These are phyloP conservation scores for Hymenoscyphus linearis DNA, from an alignment of 2,329 filamentous ascomycete species.

Conservation along the genomic window DNA sequence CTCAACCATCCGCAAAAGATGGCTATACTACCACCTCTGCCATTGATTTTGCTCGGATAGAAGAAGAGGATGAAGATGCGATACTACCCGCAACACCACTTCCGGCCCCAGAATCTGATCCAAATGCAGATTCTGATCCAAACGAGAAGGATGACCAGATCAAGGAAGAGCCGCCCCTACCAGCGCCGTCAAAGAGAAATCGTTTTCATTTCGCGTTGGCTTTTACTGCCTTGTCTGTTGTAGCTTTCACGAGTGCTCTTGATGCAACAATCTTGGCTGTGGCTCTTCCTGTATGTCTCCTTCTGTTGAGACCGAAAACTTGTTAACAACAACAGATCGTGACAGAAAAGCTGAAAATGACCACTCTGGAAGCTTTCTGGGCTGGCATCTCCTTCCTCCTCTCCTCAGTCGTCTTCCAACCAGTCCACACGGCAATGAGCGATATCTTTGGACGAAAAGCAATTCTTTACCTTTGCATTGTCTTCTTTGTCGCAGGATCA, in stretches of 20 bases:
- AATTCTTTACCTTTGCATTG: not conserved
- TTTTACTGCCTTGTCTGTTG: slow-evolving; percentile 1
- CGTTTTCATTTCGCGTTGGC: not conserved
- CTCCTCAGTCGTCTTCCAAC: slow-evolving; percentile 41
- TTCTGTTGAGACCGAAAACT: not conserved
- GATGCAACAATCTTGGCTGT: slow-evolving; percentile 5
- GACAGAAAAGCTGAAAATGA: slow-evolving; percentile 6
- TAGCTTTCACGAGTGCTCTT: not conserved
- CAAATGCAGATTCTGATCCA: not conserved
- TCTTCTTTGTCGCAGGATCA: slow-evolving; percentile 33
- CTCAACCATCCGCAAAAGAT: not conserved
- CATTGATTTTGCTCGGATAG: not conserved
- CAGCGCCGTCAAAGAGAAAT: not conserved
- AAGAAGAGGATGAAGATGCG: not conserved
- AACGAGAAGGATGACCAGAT: not conserved
- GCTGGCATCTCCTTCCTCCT: slow-evolving; percentile 65
- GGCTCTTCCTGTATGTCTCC: slow-evolving; percentile 1
- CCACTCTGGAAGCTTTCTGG: slow-evolving; percentile 58
- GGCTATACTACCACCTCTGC: not conserved
- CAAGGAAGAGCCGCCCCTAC: not conserved
- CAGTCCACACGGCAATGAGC: slow-evolving; percentile 34
- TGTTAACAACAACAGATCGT: slow-evolving; percentile 5
- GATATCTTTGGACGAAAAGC: slow-evolving; percentile 34
- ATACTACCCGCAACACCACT: not conserved
- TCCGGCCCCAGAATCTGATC: not conserved